Conservation (phyloP, 495 filamentous ascomycete genomes). For the Cladorrhinum samala region DNA sequence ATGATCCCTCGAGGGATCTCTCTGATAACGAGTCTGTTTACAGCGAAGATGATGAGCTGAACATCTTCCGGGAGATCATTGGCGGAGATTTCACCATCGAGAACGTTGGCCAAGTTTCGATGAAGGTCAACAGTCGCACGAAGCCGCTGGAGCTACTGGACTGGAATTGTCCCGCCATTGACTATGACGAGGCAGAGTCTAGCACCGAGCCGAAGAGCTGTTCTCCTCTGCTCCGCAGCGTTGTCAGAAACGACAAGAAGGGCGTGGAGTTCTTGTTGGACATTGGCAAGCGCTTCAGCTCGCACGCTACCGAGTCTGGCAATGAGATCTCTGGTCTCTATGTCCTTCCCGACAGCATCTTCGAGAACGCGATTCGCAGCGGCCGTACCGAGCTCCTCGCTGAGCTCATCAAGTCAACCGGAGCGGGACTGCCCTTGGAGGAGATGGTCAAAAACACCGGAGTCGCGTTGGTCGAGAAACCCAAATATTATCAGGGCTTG, state of each 20-base stretch:
- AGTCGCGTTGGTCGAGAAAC: constrained; percentile 51
- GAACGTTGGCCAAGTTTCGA: constrained; percentile 57
- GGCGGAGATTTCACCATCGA: constrained; percentile 64
- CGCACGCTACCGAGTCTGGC: constrained; percentile 19
- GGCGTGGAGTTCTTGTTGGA: constrained; percentile 35
- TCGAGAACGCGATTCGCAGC: constrained; percentile 22
- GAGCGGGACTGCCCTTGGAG: constrained; percentile 60
- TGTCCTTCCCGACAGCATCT: constrained; percentile 26
- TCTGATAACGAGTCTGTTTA: constrained; percentile 21
- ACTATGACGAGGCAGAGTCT: neutral
- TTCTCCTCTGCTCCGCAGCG: constrained; percentile 9
- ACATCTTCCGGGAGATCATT: constrained; percentile 46
- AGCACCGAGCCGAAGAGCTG: neutral
- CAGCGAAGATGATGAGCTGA: constrained; percentile 28
- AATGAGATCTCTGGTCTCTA: constrained; percentile 27
- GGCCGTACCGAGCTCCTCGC: constrained; percentile 37
- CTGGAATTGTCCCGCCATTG: constrained; percentile 20
- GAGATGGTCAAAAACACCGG: constrained; percentile 55
- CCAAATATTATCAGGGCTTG: constrained; percentile 64
- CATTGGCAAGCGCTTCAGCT: constrained; percentile 21
- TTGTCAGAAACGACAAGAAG: constrained; percentile 27
- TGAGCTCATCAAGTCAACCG: constrained; percentile 42
- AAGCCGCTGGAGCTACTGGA: constrained; percentile 44
- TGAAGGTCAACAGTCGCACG: constrained; percentile 53
- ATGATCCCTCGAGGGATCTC: constrained; percentile 19